Evolutionary conservation across 306 rosid genomes (phyloP), one percentile per base, ranked within the genome.

Genomic region (Vachellia collinsii): DNA sequence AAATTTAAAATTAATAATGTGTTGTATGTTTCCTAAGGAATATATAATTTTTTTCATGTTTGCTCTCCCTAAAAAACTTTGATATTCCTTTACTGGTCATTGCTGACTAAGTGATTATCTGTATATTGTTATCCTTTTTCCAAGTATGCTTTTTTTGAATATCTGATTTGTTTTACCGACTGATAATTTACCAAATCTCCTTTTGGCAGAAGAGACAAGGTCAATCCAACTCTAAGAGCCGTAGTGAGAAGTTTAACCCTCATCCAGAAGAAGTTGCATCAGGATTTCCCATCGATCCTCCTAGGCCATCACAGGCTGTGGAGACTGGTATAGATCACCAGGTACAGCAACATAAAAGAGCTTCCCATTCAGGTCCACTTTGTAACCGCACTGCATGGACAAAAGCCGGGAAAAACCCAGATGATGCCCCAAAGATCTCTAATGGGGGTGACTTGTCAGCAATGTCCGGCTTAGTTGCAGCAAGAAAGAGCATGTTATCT

Each of bases 201-300:
- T 51, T 51, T 51, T 75, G 81, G 79, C 94, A 95, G 99, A 96
- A 96, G 91, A 89, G 99, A 87, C 93, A 92, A 86, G 87, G 90
- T 75, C 93, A 89, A 53, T 53, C 84, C 56, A 85, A 81, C 83
- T 83, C 98, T 16, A 93, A 90, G 86, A 96, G 99, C 85, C 88
- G 98, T 73, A 96, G 99, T 67, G 99, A 96, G 91, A 96, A 92
- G 91, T 96, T 96, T 83, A 93, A 92, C 76, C 94, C 94, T 87
- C 99, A 96, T 82, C 91, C 92, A 4, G 99, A 93, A 87, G 99
- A 96, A 77, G 97, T 80, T 88, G 98, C 93, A 25, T 96, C 99
- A 48, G 99, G 99, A 46, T 96, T 96, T 88, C 98, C 99, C 68
- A 96, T 96, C 67, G 99, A 96, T 66, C 99, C 99, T n/a, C 99